Evolutionary conservation across 306 rosid species (phyloP).

Genomic region (Fragaria iinumae): DNA sequence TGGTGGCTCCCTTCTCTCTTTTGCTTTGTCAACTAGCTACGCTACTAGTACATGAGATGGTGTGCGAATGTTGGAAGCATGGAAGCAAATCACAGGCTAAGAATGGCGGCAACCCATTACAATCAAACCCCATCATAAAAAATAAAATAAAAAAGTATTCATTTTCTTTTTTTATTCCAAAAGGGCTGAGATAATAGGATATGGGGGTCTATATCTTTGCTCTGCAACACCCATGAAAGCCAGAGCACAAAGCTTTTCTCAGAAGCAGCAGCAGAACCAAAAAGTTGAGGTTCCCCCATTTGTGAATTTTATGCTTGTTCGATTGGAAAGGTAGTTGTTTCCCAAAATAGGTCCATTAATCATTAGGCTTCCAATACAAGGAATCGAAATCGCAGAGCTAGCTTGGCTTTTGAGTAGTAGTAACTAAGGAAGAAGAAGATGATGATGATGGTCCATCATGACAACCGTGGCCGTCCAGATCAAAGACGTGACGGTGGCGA

Average conservation of each 20-base stretch:
- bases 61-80: constrained; percentile 94
- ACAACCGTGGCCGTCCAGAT: constrained; percentile 56
- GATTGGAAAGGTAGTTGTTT: constrained; percentile 18
- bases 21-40: constrained; percentile 48
- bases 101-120: constrained; percentile 74
- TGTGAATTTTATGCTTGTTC: background rate
- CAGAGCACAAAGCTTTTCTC: constrained; percentile 4
- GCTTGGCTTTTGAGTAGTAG: constrained; percentile 3
- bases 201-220: constrained; percentile 16
- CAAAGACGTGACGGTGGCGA: constrained; percentile 31
- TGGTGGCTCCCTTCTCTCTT: background rate
- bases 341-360: constrained; percentile 20
- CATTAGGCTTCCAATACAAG: constrained; percentile 41
- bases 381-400: constrained; percentile 28
- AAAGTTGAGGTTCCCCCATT: background rate
- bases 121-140: constrained; percentile 11
- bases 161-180: background rate
- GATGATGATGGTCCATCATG: constrained; percentile 38
- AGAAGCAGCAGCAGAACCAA: background rate
- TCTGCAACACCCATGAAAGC: constrained; percentile 14
- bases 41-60: constrained; percentile 8
- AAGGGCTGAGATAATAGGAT: constrained; percentile 1
- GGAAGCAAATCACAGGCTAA: constrained; percentile 75
- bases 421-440: constrained; percentile 30
- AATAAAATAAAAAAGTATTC: background rate